Base-by-base conservation (phyloP, 768 basidiomycete species). In the Hebeloma cylindrosporum region DNA sequence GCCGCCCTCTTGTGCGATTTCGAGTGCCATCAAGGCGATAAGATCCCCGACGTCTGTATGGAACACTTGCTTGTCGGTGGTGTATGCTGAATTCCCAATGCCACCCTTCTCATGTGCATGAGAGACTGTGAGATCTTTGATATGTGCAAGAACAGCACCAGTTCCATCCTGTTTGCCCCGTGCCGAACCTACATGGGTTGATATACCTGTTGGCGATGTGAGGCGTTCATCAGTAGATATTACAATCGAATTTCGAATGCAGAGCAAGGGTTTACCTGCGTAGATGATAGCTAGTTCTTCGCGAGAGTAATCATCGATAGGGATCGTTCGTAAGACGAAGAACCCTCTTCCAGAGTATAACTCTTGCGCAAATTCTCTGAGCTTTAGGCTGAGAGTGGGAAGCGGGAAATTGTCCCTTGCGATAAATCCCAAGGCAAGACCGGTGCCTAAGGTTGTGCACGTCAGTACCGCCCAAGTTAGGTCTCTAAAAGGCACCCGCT, bases 1-100 rank as follows among this genome's bases (percentile, higher is more conserved):
- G 2, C 74, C 74, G 9, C 74, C 74, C 37, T 70, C 66, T 21
- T 65, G 69, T 6, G 74, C 71, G 5, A 62, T 59, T 44, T 72
- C 64, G 25, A 75, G 59, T 2, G 71, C 68, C 43, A 74, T 62
- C 22, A 74, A 58, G 4, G 71, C 68, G 48, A 77, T 72, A 34
- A 74, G 58, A 52, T 74, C 72, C 0, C 74, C 73, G 26, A 69
- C 62, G 45, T 75, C 73, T 1, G 73, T 73, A 50, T 75, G 73
- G 61, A 76, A 76, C 16, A 75, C 73, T 50, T 75, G 73, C 47
- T 70, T 73, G 57, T 75, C 72, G 2, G 72, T 76, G 3, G 71
- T 76, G 50, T 74, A 74, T 29, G 73, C 74, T 7, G 72, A 64
- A 40, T 70, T 68, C 6, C 71, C 70, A 35, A 72, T 70, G 13